Percentiles rank a stretch among this genome's conserved stretches.
Conservation (phyloP, 345 rosid species). For the Rhizophora mangle region DNA sequence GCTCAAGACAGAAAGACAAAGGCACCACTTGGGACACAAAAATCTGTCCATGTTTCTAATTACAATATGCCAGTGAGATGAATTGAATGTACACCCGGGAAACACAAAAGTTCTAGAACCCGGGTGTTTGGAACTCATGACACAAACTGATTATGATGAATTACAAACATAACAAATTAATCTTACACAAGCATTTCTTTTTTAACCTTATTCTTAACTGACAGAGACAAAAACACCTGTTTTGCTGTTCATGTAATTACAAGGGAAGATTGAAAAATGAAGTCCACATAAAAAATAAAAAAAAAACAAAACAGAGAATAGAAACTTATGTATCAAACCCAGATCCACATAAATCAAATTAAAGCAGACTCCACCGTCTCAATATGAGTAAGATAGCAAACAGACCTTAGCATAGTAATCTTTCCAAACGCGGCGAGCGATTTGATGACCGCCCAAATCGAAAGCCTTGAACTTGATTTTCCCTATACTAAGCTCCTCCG, state of each 20-base stretch:
- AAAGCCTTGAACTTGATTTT: constrained; percentile 83
- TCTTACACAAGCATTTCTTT: too few relatives aligned
- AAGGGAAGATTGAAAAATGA: background rate
- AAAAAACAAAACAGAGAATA: background rate
- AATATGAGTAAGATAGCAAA: background rate
- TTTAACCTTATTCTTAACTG: background rate
- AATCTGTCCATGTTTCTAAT: too few relatives aligned
- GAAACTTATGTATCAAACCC: background rate
- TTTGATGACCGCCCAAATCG: constrained; percentile 79
- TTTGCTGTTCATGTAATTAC: background rate
- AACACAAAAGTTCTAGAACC: too few relatives aligned
- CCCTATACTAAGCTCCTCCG: constrained; percentile 74
- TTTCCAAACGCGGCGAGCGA: constrained; percentile 80
- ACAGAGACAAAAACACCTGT: background rate
- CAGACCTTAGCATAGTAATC: constrained; percentile 70
- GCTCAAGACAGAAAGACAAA: background rate
- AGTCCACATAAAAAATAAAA: background rate
- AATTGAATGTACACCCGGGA: too few relatives aligned
- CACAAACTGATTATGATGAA: too few relatives aligned
- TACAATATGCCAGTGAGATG: too few relatives aligned
- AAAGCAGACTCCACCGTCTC: too few relatives aligned
- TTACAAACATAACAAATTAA: background rate
- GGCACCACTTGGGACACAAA: background rate
- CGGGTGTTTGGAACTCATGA: too few relatives aligned
- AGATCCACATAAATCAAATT: too few relatives aligned